Conservation (phyloP, 2,329 filamentous ascomycete genomes). For the Ascochyta fabae region DNA sequence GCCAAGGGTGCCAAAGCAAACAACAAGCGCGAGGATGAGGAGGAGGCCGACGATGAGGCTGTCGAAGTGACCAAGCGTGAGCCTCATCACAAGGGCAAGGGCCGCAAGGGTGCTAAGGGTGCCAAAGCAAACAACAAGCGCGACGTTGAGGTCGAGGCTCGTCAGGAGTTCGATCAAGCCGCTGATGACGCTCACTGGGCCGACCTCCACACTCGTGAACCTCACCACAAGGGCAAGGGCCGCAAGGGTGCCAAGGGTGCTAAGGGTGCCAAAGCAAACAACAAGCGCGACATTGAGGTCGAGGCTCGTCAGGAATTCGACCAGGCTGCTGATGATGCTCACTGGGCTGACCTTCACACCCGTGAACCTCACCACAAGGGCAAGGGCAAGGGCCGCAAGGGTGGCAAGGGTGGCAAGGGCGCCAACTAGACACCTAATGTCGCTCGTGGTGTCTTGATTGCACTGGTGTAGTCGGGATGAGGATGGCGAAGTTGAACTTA, state of each 20-base stretch:
- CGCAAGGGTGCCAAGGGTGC: background rate
- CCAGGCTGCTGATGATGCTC: constrained; percentile 14
- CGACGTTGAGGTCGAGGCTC: constrained; percentile 11
- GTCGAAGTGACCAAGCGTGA: background rate
- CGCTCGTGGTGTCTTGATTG: background rate
- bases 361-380: constrained; percentile 18
- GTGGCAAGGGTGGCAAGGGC: constrained; percentile 8
- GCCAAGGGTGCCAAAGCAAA: constrained; percentile 2
- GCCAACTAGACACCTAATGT: background rate
- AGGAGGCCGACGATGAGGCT: constrained; percentile 2
- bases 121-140: constrained; percentile 9
- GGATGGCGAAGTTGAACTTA: background rate
- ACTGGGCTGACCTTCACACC: constrained; percentile 20
- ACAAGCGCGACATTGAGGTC: background rate
- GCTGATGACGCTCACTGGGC: constrained; percentile 16
- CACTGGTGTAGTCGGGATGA: constrained; percentile 7
- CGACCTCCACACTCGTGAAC: constrained; percentile 18
- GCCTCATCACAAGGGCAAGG: constrained; percentile 18
- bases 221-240: constrained; percentile 29
- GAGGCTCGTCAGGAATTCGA: constrained; percentile 4
- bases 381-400: constrained; percentile 3
- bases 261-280: constrained; percentile 3
- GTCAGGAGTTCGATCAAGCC: constrained; percentile 16
- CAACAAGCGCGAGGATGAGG: background rate
- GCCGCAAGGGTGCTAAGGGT: constrained; percentile 3